A percentile compares a stretch with the other conserved stretches of the same genome.
These are phyloP conservation scores for Babesia sp. DNA, from an alignment of 169 alveolate genomes.

Conservation along the genomic window DNA sequence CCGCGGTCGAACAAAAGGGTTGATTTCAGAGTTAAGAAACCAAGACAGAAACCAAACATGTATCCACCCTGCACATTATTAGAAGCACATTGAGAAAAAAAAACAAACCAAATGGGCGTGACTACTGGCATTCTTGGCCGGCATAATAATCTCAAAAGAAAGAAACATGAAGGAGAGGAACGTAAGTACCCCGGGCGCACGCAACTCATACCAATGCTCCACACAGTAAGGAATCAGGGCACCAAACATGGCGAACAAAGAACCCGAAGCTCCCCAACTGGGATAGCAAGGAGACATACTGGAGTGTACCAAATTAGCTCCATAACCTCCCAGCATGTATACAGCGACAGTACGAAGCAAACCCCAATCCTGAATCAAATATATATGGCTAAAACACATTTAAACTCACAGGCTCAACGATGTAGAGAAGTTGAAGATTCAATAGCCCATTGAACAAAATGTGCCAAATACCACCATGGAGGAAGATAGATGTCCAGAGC, in stretches of 20 bases:
- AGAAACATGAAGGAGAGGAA: constrained; percentile 60
- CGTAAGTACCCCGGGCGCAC: constrained; percentile 71
- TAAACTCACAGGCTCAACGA: constrained; percentile 82
- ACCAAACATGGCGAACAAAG: constrained; percentile 84
- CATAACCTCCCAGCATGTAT: constrained; percentile 74
- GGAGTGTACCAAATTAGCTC: constrained; percentile 80
- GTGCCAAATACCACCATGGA: constrained; percentile 85
- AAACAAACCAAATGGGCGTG: constrained; percentile 23
- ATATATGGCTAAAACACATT: background rate
- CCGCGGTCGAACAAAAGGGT: constrained; percentile 74
- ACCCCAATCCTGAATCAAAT: constrained; percentile 82
- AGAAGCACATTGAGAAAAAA: background rate
- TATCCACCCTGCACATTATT: constrained; percentile 71
- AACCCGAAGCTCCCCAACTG: constrained; percentile 88
- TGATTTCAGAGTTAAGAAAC: constrained; percentile 76
- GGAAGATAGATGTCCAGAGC: constrained; percentile 78
- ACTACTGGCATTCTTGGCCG: background rate
- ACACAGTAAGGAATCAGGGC: constrained; percentile 79
- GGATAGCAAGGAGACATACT: constrained; percentile 83
- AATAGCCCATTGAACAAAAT: constrained; percentile 74
- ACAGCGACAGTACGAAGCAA: constrained; percentile 75
- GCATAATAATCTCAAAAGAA: background rate
- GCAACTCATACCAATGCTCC: constrained; percentile 82
- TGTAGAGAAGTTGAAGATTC: constrained; percentile 79
- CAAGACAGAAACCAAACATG: constrained; percentile 75